Percentiles rank a stretch among this genome's conserved stretches.
Conservation (phyloP, 345 rosid species). For the Citrus mangshanensis region DNA sequence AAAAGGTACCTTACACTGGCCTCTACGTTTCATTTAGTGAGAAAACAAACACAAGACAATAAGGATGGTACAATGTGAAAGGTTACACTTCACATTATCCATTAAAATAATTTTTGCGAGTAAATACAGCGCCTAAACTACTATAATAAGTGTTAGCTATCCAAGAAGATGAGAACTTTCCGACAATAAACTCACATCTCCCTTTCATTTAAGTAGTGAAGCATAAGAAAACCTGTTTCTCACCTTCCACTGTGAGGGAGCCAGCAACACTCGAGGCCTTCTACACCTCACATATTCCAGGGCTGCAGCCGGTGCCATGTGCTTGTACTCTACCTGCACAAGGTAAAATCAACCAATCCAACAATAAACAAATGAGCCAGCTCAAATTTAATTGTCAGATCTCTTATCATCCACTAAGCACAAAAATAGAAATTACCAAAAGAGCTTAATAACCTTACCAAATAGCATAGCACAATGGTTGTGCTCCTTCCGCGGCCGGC, state of each 20-base stretch:
- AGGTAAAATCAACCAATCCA: constrained; percentile 6
- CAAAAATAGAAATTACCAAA: background rate
- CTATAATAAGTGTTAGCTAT: background rate
- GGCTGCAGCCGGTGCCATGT: constrained; percentile 54
- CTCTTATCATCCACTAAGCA: background rate
- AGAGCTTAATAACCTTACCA: constrained; percentile 35
- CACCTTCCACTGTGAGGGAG: constrained; percentile 69
- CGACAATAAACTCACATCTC: background rate
- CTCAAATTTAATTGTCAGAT: background rate
- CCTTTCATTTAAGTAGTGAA: background rate
- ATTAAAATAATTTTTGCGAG: too few species aligned
- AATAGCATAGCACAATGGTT: constrained; percentile 81
- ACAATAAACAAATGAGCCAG: background rate
- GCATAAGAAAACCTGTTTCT: background rate
- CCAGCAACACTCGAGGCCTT: constrained; percentile 65
- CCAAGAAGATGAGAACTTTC: too few species aligned
- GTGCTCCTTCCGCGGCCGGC: constrained; percentile 98
- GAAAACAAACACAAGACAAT: background rate
- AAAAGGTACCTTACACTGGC: too few species aligned
- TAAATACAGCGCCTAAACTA: background rate
- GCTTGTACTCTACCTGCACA: constrained; percentile 49
- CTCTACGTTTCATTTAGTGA: too few species aligned
- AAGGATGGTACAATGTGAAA: background rate
- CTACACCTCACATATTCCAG: constrained; percentile 54
- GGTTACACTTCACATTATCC: background rate